These are phyloP conservation scores for Curvularia sp. DNA, from an alignment of 2,329 filamentous ascomycete genomes.

Conservation along the genomic window DNA sequence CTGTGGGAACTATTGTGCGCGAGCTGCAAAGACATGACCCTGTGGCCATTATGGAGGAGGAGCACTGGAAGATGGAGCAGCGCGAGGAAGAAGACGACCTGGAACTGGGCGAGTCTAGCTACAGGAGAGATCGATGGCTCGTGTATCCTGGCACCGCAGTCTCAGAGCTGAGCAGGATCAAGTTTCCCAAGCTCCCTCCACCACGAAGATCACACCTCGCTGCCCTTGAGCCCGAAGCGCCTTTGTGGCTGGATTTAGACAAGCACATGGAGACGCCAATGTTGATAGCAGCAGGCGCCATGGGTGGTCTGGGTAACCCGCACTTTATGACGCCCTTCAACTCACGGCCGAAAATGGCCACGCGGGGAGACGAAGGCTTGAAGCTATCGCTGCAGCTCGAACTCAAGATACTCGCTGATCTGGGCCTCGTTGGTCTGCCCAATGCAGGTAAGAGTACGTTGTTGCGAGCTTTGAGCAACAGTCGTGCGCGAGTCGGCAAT, in stretches of 20 bases:
- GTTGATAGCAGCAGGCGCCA: constrained; percentile 83
- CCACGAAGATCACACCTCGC: constrained; percentile 65
- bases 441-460: constrained; percentile 97
- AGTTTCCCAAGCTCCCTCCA: constrained; percentile 65
- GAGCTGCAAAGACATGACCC: constrained; percentile 84
- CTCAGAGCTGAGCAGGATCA: constrained; percentile 69
- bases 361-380: constrained; percentile 80
- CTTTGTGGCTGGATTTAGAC: constrained; percentile 67
- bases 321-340: constrained; percentile 84
- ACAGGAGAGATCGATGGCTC: constrained; percentile 76
- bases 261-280: constrained; percentile 82
- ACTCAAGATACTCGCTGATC: constrained; percentile 92
- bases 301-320: constrained; percentile 91
- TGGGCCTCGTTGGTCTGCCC: constrained; percentile 91
- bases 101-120: constrained; percentile 44
- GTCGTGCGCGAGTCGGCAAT: constrained; percentile 84
- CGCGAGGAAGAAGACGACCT: constrained; percentile 36
- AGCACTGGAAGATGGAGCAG: constrained; percentile 40
- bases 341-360: constrained; percentile 83
- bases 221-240: constrained; percentile 73
- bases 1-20: constrained; percentile 87
- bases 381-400: constrained; percentile 84
- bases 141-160: constrained; percentile 81
- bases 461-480: constrained; percentile 84
- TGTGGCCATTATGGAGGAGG: constrained; percentile 68